Evolutionary conservation across 768 basidiomycete genomes (phyloP).

Genomic region (Porphyrellus cyaneotinctus): DNA sequence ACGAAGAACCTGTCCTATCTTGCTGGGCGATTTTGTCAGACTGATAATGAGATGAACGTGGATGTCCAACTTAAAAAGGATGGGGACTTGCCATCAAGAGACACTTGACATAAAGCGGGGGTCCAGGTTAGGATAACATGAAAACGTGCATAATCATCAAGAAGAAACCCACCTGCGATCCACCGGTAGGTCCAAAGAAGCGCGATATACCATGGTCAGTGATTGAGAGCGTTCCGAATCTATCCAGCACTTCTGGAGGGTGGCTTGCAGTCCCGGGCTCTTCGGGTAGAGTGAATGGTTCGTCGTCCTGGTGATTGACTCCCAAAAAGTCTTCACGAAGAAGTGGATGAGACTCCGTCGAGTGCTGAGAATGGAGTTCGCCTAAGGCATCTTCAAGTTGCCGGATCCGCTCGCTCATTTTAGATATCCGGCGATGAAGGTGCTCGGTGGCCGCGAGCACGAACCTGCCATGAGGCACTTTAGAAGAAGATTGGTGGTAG

Average conservation of each 20-base stretch:
- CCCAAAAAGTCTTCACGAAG: constrained; percentile 50
- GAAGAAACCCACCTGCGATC: constrained; percentile 52
- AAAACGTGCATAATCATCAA: constrained; percentile 6
- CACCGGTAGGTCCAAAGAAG: constrained; percentile 66
- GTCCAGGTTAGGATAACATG: constrained; percentile 8
- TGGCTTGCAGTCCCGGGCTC: constrained; percentile 11
- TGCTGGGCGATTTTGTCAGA: constrained; percentile 20
- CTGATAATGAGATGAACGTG: constrained; percentile 18
- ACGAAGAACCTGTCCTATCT: constrained; percentile 15
- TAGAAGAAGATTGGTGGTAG: constrained; percentile 3
- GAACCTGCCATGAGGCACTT: constrained; percentile 34
- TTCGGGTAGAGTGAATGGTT: constrained; percentile 23
- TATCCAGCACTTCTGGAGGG: constrained; percentile 47
- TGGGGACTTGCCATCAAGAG: constrained; percentile 29
- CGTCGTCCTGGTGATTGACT: constrained; percentile 29
- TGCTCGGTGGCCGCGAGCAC: constrained; percentile 66
- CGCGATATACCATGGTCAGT: constrained; percentile 56
- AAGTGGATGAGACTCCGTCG: constrained; percentile 55
- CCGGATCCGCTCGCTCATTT: constrained; percentile 51
- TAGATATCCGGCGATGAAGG: constrained; percentile 52
- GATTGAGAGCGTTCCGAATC: constrained; percentile 59
- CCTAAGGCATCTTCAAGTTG: constrained; percentile 60
- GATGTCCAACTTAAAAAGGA: neutral
- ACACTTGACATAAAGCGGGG: constrained; percentile 25
- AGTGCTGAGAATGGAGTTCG: constrained; percentile 46